Evolutionary conservation across 2,329 filamentous ascomycete genomes (phyloP).

Genomic region (Drechslerella dactyloides): DNA sequence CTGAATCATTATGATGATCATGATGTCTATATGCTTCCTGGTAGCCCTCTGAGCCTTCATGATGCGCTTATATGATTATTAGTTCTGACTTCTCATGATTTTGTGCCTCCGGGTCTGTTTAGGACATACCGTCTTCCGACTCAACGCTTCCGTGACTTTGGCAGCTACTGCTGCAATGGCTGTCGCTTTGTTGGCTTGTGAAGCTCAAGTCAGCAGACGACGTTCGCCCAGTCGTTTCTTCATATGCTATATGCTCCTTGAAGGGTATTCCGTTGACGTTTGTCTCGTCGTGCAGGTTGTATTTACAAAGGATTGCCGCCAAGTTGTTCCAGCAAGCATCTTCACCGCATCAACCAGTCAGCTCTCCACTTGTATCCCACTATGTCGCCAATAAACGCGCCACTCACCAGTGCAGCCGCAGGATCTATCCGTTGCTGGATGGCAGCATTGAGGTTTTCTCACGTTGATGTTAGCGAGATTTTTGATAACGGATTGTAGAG

Average conservation of each 20-base stretch:
- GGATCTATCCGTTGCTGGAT: not conserved
- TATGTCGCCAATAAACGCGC: too few relatives aligned
- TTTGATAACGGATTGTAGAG: constrained; percentile 15
- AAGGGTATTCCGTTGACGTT: constrained; percentile 1
- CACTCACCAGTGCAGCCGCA: constrained; percentile 40
- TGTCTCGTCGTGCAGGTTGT: constrained; percentile 17
- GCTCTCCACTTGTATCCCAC: too few relatives aligned
- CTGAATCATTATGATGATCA: not conserved
- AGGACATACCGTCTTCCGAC: too few relatives aligned
- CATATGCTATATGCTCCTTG: constrained; percentile 1
- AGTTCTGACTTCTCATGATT: too few relatives aligned
- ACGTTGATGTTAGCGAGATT: constrained; percentile 7
- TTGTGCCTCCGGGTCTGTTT: too few relatives aligned
- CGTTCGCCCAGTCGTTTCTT: not conserved
- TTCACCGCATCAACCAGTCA: not conserved
- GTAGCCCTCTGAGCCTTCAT: too few relatives aligned
- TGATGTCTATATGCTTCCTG: not conserved
- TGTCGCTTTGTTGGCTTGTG: constrained; percentile 23
- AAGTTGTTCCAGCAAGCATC: constrained; percentile 19
- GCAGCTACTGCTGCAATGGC: constrained; percentile 16
- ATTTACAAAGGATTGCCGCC: constrained; percentile 37
- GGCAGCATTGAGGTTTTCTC: constrained; percentile 25
- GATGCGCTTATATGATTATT: too few relatives aligned
- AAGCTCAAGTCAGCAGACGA: constrained; percentile 29
- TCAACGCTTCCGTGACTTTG: constrained; percentile 17